Percentiles rank a stretch among this genome's conserved stretches.
Evolutionary conservation across 1,284 basidiomycete species (phyloP).

Genomic region (Ceratobasidium sp.): DNA sequence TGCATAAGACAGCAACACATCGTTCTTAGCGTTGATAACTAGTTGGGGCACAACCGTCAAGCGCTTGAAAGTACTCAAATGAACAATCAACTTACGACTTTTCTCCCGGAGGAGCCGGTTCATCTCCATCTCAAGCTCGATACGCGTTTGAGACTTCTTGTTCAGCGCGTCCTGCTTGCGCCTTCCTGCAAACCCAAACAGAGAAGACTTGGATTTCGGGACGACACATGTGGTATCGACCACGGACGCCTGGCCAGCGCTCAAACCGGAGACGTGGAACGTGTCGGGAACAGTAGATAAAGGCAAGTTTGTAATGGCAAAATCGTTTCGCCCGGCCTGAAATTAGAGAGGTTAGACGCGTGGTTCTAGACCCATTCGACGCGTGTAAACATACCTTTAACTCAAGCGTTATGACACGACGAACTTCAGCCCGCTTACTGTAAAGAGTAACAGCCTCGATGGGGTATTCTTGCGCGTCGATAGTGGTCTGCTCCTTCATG

Average conservation of each 20-base stretch:
- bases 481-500: conserved; percentile 17
- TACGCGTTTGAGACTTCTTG: background rate
- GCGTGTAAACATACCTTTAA: conserved; percentile 53
- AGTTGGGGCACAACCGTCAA: background rate
- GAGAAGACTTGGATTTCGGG: background rate
- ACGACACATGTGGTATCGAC: conserved; percentile 40
- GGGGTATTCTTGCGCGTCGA: conserved; percentile 54
- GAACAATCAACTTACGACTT: conserved; percentile 28
- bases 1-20: conserved; percentile 42
- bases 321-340: conserved; percentile 65
- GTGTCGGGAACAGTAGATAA: conserved; percentile 63
- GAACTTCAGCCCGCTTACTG: conserved; percentile 58
- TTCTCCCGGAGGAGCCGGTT: conserved; percentile 23
- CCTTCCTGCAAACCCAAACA: background rate
- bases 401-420: conserved; percentile 55
- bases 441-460: conserved; percentile 59
- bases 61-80: background rate
- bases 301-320: conserved; percentile 63
- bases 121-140: conserved; percentile 51
- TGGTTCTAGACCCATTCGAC: background rate
- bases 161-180: background rate
- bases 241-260: conserved; percentile 26
- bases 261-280: conserved; percentile 31
- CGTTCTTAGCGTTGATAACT: conserved; percentile 37
- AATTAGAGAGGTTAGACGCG: background rate